A percentile compares a stretch with the other conserved stretches of the same genome.
These are phyloP conservation scores for Toxoplasma gondii DNA, from an alignment of 169 alveolate species.

Conservation along the genomic window DNA sequence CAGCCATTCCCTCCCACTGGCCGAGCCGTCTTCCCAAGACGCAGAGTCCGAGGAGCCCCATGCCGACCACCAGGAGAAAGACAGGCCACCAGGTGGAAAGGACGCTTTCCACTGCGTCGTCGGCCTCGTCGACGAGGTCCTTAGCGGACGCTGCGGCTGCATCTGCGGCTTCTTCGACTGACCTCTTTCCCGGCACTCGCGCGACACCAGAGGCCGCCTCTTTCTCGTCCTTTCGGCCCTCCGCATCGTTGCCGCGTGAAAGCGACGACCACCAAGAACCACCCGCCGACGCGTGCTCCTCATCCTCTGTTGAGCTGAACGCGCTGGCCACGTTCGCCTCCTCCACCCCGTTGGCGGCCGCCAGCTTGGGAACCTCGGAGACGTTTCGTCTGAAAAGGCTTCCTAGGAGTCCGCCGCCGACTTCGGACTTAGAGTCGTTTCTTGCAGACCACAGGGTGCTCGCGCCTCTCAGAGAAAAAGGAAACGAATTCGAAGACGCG, in stretches of 20 bases:
- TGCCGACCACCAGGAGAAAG: not conserved
- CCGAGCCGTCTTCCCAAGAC: not conserved
- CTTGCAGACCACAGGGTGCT: not conserved
- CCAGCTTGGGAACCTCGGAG: not conserved
- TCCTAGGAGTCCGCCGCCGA: not conserved
- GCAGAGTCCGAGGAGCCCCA: not conserved
- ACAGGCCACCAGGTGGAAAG: constrained; percentile 31
- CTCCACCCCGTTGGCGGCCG: not conserved
- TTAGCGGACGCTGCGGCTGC: not conserved
- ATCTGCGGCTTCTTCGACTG: not conserved
- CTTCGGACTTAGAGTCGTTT: not conserved
- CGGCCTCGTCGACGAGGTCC: not conserved
- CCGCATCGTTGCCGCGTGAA: not conserved
- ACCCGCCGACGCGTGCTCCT: not conserved
- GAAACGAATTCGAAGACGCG: not conserved
- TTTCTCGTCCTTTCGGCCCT: not conserved
- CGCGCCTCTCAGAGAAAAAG: not conserved
- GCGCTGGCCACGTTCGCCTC: not conserved
- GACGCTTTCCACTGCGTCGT: not conserved
- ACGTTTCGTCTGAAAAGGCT: not conserved
- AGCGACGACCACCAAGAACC: not conserved
- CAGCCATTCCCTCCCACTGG: constrained; percentile 27
- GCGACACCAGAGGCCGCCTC: not conserved
- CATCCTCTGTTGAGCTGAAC: not conserved
- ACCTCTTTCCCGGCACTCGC: not conserved